A percentile compares a stretch with the other conserved stretches of the same genome.
These are phyloP conservation scores for Boletellus deceptivus DNA, from an alignment of 1,284 basidiomycete species.

Conservation along the genomic window DNA sequence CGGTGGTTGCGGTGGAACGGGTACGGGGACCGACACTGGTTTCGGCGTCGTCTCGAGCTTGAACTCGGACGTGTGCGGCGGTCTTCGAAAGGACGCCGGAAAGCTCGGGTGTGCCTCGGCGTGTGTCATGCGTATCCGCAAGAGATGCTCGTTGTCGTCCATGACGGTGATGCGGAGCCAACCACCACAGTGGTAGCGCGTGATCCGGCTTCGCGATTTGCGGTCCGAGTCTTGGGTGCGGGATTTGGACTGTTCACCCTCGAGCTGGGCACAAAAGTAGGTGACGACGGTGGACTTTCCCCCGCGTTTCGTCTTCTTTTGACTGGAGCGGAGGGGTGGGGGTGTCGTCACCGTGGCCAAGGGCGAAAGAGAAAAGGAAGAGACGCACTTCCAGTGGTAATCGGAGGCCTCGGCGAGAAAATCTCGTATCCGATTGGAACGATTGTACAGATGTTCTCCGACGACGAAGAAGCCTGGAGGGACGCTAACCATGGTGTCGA, in stretches of 20 bases:
- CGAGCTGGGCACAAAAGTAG: conserved; percentile 36
- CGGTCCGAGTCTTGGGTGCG: conserved; percentile 32
- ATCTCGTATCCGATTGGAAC: conserved; percentile 35
- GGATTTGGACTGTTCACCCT: conserved; percentile 34
- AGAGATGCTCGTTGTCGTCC: conserved; percentile 35
- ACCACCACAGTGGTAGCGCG: conserved; percentile 35
- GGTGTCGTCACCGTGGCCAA: neutral
- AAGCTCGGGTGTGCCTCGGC: conserved; percentile 35
- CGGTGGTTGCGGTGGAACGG: conserved; percentile 10
- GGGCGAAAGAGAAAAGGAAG: neutral
- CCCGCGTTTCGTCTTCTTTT: conserved; percentile 36
- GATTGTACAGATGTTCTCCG: conserved; percentile 35
- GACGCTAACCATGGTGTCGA: conserved; percentile 35
- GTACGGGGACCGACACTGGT: conserved; percentile 9
- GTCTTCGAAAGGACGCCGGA: conserved; percentile 33
- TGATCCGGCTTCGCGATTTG: conserved; percentile 35
- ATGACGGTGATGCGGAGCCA: conserved; percentile 37
- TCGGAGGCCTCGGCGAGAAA: conserved; percentile 35
- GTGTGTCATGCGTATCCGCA: conserved; percentile 36
- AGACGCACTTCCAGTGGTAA: conserved; percentile 35
- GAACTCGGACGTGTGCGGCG: conserved; percentile 33
- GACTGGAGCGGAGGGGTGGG: conserved; percentile 11
- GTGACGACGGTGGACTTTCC: conserved; percentile 36
- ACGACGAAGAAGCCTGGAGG: conserved; percentile 31
- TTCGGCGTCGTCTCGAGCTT: conserved; percentile 31